phyloP scores from a whole-genome alignment of 805 yeast genomes.

The Monosporozyma unispora region DNA sequence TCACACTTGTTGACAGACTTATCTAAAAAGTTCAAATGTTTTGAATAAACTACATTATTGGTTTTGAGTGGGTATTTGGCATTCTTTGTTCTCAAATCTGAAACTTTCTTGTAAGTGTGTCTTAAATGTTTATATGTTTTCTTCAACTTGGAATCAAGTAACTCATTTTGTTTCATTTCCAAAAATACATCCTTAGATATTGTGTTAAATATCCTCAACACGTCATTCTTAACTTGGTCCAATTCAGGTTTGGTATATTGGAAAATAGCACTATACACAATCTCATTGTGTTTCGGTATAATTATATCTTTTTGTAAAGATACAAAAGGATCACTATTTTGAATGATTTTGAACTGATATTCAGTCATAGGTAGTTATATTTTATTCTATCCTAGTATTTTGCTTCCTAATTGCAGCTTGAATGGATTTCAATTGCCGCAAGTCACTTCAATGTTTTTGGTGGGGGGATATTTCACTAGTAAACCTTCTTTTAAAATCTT shows the following conservation, averaged over 20 bases:
- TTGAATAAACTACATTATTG: slow-evolving; percentile 4
- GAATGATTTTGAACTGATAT: not conserved
- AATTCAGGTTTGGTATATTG: slow-evolving; percentile 17
- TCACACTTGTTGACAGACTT: slow-evolving; percentile 6
- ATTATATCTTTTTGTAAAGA: not conserved
- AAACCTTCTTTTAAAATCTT: no score
- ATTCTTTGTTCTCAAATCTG: slow-evolving; percentile 11
- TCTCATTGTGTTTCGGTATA: slow-evolving; percentile 7
- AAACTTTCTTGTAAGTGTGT: slow-evolving; percentile 12
- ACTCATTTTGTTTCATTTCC: slow-evolving; percentile 25
- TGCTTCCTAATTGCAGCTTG: no score
- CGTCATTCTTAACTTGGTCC: slow-evolving; percentile 16
- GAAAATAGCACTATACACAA: slow-evolving; percentile 18
- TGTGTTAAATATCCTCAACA: slow-evolving; percentile 12
- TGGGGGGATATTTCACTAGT: no score
- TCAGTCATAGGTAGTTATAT: not conserved
- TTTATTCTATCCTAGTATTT: no score
- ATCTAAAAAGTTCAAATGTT: slow-evolving; percentile 8
- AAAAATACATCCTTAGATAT: slow-evolving; percentile 25
- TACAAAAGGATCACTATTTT: not conserved
- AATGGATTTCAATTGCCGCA: no score
- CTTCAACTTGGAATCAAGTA: slow-evolving; percentile 17
- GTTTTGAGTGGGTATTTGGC: not conserved
- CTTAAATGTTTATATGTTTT: slow-evolving; percentile 17
- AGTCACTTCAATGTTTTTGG: no score